Percentiles rank a stretch among this genome's conserved stretches.
These are phyloP conservation scores for Scheffersomyces spartinae DNA, from an alignment of 805 yeast species.

Conservation along the genomic window DNA sequence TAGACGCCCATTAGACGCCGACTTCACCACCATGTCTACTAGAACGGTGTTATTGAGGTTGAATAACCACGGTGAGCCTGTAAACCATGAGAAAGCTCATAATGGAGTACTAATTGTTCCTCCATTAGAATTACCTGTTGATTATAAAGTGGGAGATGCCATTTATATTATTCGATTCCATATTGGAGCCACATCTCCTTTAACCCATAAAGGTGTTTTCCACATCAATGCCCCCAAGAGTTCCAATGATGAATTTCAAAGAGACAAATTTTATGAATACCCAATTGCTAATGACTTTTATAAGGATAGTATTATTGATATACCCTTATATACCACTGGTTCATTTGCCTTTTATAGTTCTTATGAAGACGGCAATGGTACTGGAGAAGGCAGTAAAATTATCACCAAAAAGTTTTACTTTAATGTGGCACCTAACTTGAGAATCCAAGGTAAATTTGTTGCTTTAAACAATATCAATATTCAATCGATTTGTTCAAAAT, in stretches of 20 bases:
- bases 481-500: slow-evolving; percentile 81
- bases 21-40: slow-evolving; percentile 6
- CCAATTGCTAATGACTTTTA: slow-evolving; percentile 48
- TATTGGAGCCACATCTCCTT: slow-evolving; percentile 64
- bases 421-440: slow-evolving; percentile 69
- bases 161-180: slow-evolving; percentile 45
- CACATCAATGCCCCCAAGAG: slow-evolving; percentile 62
- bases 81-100: slow-evolving; percentile 18
- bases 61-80: slow-evolving; percentile 37
- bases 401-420: slow-evolving; percentile 58
- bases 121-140: slow-evolving; percentile 24
- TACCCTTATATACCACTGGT: slow-evolving; percentile 64
- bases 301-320: slow-evolving; percentile 46
- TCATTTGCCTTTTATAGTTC: slow-evolving; percentile 65
- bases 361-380: slow-evolving; percentile 28
- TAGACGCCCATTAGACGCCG: too few species aligned
- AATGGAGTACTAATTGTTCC: slow-evolving; percentile 45
- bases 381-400: slow-evolving; percentile 11
- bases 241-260: slow-evolving; percentile 32
- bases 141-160: slow-evolving; percentile 23
- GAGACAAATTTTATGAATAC: slow-evolving; percentile 43
- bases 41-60: slow-evolving; percentile 35
- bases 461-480: slow-evolving; percentile 72
- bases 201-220: slow-evolving; percentile 59
- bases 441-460: slow-evolving; percentile 41